A percentile compares a stretch with the other conserved stretches of the same genome.
phyloP scores from a whole-genome alignment of 2,329 filamentous ascomycete species.

The Plectosphaerella sp. region DNA sequence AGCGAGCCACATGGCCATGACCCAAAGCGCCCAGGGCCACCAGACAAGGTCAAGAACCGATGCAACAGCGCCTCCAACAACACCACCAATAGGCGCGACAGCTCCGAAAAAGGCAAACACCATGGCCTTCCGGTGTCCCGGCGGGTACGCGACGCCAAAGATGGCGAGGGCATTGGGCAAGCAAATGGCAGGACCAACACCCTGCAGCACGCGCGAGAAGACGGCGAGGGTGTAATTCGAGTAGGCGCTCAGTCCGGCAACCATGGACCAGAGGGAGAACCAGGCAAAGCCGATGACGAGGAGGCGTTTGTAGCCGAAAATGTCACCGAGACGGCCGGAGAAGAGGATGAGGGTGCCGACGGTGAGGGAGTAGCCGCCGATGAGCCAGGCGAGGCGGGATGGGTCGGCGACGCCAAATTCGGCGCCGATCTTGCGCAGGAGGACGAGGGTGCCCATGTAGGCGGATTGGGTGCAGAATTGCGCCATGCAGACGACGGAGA shows the following conservation, averaged over 20 bases:
- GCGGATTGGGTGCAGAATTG: conserved; percentile 35
- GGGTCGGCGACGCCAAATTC: conserved; percentile 9
- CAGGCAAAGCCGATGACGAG: conserved; percentile 50
- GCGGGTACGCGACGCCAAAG: conserved; percentile 51
- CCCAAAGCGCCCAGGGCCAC: conserved; percentile 48
- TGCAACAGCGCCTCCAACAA: conserved; percentile 35
- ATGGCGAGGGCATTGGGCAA: conserved; percentile 63
- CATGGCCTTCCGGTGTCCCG: conserved; percentile 55
- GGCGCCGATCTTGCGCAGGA: background rate
- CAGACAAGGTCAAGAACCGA: conserved; percentile 31
- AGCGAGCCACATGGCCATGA: conserved; percentile 28
- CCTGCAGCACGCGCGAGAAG: conserved; percentile 35
- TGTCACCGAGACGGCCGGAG: conserved; percentile 51
- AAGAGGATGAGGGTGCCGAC: conserved; percentile 55
- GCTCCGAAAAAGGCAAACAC: conserved; percentile 49
- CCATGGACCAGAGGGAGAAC: conserved; percentile 48
- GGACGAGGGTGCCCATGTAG: conserved; percentile 20
- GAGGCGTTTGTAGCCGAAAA: conserved; percentile 52
- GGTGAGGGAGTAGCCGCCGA: conserved; percentile 52
- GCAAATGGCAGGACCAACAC: conserved; percentile 57
- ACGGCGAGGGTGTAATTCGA: conserved; percentile 40
- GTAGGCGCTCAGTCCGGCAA: conserved; percentile 39
- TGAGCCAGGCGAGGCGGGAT: conserved; percentile 47
- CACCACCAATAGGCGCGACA: conserved; percentile 40
- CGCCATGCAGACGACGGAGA: conserved; percentile 38